Conservation (phyloP, 2,329 filamentous ascomycete species). For the Botrytis elliptica region DNA sequence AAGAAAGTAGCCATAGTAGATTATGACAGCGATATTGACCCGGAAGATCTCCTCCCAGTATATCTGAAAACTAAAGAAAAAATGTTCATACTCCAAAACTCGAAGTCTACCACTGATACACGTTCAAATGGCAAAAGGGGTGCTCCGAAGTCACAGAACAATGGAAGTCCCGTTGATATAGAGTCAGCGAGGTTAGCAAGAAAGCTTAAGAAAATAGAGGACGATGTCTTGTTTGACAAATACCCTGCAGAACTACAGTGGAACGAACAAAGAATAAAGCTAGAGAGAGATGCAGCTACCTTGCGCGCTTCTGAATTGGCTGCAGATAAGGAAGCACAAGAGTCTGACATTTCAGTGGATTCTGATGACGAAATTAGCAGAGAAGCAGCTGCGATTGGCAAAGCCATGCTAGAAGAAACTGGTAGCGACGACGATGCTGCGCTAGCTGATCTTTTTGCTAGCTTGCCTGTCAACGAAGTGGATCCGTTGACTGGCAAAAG, state of each 20-base stretch:
- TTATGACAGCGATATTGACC: slow-evolving; percentile 71
- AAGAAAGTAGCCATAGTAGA: slow-evolving; percentile 40
- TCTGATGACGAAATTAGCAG: slow-evolving; percentile 48
- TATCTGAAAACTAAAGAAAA: slow-evolving; percentile 74
- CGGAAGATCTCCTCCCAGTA: slow-evolving; percentile 69
- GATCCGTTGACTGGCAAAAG: slow-evolving; percentile 59
- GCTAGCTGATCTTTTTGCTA: slow-evolving; percentile 57
- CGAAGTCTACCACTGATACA: slow-evolving; percentile 44
- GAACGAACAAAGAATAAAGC: slow-evolving; percentile 55
- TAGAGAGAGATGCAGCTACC: slow-evolving; percentile 62
- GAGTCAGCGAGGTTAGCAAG: slow-evolving; percentile 65
- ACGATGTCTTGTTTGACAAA: slow-evolving; percentile 72
- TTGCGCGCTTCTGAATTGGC: slow-evolving; percentile 40
- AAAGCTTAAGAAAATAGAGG: slow-evolving; percentile 75
- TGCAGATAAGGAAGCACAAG: slow-evolving; percentile 30
- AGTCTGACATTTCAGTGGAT: slow-evolving; percentile 41
- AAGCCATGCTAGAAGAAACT: slow-evolving; percentile 56
- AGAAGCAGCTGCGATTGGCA: slow-evolving; percentile 58
- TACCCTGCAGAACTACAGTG: slow-evolving; percentile 64
- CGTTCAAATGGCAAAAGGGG: slow-evolving; percentile 24
- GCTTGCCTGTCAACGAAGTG: slow-evolving; percentile 59
- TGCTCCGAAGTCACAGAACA: slow-evolving; percentile 24
- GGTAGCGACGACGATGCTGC: slow-evolving; percentile 53
- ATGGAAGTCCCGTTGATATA: slow-evolving; percentile 25
- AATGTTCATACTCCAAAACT: slow-evolving; percentile 61